Evolutionary conservation across 495 filamentous ascomycete species (phyloP).

Genomic region (Pseudomonodictys pantanalensis): DNA sequence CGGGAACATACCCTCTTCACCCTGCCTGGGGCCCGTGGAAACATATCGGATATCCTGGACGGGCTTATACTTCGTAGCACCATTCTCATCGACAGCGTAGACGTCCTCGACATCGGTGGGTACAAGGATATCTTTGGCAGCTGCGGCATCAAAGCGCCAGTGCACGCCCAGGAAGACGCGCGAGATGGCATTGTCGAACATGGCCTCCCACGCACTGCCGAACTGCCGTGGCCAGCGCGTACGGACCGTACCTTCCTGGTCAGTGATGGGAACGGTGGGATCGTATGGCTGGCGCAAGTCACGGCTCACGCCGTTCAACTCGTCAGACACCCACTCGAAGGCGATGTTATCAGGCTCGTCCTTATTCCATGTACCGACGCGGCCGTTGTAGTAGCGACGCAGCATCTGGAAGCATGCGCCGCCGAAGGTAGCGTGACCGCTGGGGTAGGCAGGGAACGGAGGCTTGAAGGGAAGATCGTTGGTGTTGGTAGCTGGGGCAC

Average conservation of each 20-base stretch:
- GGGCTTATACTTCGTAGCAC: slow-evolving; percentile 30
- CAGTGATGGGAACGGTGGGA: slow-evolving; percentile 35
- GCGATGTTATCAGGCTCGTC: slow-evolving; percentile 37
- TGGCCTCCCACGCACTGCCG: slow-evolving; percentile 38
- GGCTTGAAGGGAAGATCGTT: slow-evolving; percentile 40
- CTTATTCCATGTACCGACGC: slow-evolving; percentile 25
- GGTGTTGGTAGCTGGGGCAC: slow-evolving; percentile 42
- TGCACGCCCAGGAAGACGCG: slow-evolving; percentile 42
- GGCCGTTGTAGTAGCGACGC: slow-evolving; percentile 40
- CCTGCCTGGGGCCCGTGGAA: slow-evolving; percentile 26
- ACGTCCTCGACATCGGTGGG: slow-evolving; percentile 1
- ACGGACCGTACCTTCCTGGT: slow-evolving; percentile 39
- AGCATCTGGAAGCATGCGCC: slow-evolving; percentile 40
- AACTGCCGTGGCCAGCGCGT: slow-evolving; percentile 33
- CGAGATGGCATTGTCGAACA: slow-evolving; percentile 40
- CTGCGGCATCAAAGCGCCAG: slow-evolving; percentile 41
- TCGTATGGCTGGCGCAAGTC: slow-evolving; percentile 38
- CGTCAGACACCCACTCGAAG: slow-evolving; percentile 38
- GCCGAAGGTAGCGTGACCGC: slow-evolving; percentile 43
- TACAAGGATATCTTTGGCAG: slow-evolving; percentile 32
- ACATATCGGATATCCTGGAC: slow-evolving; percentile 33
- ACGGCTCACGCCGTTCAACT: slow-evolving; percentile 41
- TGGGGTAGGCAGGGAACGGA: slow-evolving; percentile 43
- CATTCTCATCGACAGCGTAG: slow-evolving; percentile 20
- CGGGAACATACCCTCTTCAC: slow-evolving; percentile 30